These are phyloP conservation scores for Grifola frondosa DNA, from an alignment of 1,284 basidiomycete genomes.

Conservation along the genomic window DNA sequence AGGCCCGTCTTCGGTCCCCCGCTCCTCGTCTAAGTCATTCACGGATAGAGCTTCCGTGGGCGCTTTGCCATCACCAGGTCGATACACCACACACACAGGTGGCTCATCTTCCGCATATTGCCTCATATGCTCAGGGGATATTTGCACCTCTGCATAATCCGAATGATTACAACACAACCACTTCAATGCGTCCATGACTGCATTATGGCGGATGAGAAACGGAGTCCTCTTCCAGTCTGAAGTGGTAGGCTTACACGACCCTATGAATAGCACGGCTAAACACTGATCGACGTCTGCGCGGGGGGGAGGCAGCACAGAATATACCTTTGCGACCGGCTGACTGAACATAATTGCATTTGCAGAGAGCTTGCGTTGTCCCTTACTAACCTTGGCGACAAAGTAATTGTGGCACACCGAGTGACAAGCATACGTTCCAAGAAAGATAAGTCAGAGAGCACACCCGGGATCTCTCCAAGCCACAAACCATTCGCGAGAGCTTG, in stretches of 20 bases:
- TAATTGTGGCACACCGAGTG: slow-evolving; percentile 6
- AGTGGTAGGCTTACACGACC: slow-evolving; percentile 18
- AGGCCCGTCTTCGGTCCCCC: slow-evolving; percentile 14
- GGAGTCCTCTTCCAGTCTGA: slow-evolving; percentile 28
- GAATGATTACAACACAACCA: slow-evolving; percentile 35
- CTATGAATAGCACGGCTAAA: slow-evolving; percentile 15
- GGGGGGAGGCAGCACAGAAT: slow-evolving; percentile 5
- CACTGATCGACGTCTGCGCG: slow-evolving; percentile 8
- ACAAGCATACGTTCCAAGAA: no score
- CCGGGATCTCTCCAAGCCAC: no score
- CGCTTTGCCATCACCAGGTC: no score
- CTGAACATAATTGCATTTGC: background rate
- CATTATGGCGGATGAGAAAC: slow-evolving; percentile 21
- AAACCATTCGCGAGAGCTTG: no score
- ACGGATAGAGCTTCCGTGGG: no score
- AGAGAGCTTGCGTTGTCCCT: slow-evolving; percentile 8
- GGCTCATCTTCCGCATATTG: slow-evolving; percentile 20
- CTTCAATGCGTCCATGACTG: slow-evolving; percentile 22
- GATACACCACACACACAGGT: no score
- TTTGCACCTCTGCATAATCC: slow-evolving; percentile 26
- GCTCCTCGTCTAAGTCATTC: no score
- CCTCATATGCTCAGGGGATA: slow-evolving; percentile 25
- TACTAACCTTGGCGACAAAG: slow-evolving; percentile 4
- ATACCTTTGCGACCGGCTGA: background rate
- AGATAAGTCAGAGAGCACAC: no score